Evolutionary conservation across 345 rosid species (phyloP).

Genomic region (Citrus cavaleriei): DNA sequence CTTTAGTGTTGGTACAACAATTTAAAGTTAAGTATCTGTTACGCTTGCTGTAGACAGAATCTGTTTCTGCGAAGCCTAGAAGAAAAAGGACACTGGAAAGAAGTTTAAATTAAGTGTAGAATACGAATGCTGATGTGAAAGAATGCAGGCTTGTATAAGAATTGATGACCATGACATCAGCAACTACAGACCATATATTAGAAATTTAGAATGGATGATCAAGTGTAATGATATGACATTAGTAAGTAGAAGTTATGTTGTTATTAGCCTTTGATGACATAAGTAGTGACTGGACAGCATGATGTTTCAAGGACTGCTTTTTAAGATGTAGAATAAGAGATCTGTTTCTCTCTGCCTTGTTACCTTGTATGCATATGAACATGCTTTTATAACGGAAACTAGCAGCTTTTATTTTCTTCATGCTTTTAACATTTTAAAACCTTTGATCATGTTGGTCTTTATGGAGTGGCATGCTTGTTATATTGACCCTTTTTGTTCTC

Average conservation of each 20-base stretch:
- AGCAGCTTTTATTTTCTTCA: neutral
- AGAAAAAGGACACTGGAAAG: neutral
- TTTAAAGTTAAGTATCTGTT: neutral
- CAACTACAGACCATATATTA: neutral
- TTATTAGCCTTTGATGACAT: neutral
- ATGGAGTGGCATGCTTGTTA: neutral
- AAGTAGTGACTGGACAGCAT: neutral
- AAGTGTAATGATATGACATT: neutral
- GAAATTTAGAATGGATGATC: neutral
- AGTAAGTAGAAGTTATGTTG: neutral
- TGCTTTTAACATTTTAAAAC: neutral
- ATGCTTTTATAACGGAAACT: neutral
- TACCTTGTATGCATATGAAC: neutral
- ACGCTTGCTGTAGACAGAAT: neutral
- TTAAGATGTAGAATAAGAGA: neutral
- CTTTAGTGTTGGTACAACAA: neutral
- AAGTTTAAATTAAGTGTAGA: neutral
- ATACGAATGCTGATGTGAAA: neutral
- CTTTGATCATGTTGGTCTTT: neutral
- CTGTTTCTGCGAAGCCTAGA: neutral
- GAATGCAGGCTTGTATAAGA: neutral
- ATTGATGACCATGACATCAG: neutral
- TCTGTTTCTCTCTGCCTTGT: neutral
- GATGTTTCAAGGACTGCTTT: neutral
- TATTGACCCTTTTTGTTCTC: constrained; percentile 16